These are phyloP conservation scores for Hanseniaspora lachancei DNA, from an alignment of 805 yeast species.

Conservation along the genomic window DNA sequence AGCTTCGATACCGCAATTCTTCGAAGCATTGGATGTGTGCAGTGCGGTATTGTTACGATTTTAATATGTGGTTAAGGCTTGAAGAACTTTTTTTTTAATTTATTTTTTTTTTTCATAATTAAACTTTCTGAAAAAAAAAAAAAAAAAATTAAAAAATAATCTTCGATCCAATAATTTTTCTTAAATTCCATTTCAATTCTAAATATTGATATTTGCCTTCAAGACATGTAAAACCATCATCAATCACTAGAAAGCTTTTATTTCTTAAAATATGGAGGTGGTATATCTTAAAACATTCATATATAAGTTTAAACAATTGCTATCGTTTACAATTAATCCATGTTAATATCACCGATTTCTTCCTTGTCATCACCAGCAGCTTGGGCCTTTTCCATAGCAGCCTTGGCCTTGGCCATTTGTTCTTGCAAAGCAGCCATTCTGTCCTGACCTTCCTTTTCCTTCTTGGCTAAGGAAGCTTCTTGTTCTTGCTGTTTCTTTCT, in stretches of 20 bases:
- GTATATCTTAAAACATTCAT: not conserved
- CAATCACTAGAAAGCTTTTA: too few species aligned
- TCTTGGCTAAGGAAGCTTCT: slow-evolving; percentile 80
- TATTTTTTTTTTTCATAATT: too few species aligned
- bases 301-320: not conserved
- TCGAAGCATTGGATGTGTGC: not conserved
- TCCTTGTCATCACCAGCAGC: slow-evolving; percentile 21
- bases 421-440: slow-evolving; percentile 74
- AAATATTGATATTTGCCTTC: too few species aligned
- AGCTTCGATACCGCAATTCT: not conserved
- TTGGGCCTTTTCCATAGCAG: slow-evolving; percentile 22
- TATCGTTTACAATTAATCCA: slow-evolving; percentile 24
- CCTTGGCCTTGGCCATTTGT: slow-evolving; percentile 44
- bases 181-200: too few species aligned
- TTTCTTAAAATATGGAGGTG: too few species aligned
- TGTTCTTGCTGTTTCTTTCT: slow-evolving; percentile 89
- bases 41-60: too few species aligned
- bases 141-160: too few species aligned
- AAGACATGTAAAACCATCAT: too few species aligned
- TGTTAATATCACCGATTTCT: slow-evolving; percentile 32
- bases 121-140: too few species aligned
- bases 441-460: slow-evolving; percentile 77
- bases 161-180: too few species aligned
- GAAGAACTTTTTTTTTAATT: too few species aligned
- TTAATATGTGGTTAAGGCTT: too few species aligned